Evolutionary conservation across 805 yeast genomes (phyloP), one percentile per base, ranked within the genome.

Genomic region (Zygotorulaspora chibaensis): DNA sequence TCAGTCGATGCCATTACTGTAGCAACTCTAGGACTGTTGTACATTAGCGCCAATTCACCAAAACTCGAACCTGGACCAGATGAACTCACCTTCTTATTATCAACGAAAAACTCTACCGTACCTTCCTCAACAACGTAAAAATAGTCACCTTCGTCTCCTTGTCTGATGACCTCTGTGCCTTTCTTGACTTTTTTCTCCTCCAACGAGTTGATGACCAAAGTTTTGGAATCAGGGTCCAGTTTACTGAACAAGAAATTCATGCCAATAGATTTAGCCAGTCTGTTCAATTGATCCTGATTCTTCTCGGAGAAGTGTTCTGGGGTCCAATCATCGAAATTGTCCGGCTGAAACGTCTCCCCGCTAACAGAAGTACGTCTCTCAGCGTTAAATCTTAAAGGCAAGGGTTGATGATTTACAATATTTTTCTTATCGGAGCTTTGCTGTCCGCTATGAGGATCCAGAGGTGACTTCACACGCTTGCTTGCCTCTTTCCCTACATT

Each of bases 11-110:
- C 90, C 23, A 76, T 58, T 1, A 87, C 97, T 1, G 98, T 88
- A 8, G 98, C 98, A 7, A 98, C 98, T 69, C 99, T 82, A 51
- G 97, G 97, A 15, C 96, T 82, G 66, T 93, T 91, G 72, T 93
- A 91, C 96, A 93, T 89, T 58, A 93, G 76, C 2, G 99, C 99
- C 60, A 93, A 76, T 68, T 93, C 99, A 62, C 99, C 99, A 68
- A 93, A 93, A 37, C 91, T 83, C 3, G 95, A 80, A 6, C 98
- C 97, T 33, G 87, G 81, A 8, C 87, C 84, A n/a, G 87, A 76
- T 1, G 84, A 72, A 61, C 79, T 83, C 31, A 89, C 91, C 58
- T 80, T 77, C 36, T 75, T 63, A 17, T 64, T 68, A 63, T 87
- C 79, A 27, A 85, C 90, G 56, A 74, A 76, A 59, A 81, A 90